Conservation (phyloP, 1,139 yeast species). For the Geotrichum fermentans region DNA sequence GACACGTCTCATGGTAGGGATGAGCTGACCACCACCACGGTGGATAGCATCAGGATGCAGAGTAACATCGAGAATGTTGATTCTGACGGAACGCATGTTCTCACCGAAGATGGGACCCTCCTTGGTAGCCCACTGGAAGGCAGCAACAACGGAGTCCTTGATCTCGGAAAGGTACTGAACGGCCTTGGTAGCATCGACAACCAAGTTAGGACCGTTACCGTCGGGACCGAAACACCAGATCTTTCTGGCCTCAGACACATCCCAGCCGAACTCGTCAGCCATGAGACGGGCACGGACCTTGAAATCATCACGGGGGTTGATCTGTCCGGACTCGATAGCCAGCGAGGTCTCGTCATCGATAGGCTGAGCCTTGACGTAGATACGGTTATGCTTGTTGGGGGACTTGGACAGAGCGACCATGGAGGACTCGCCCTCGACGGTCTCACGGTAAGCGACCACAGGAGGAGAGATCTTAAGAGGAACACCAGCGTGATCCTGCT, state of each 20-base stretch:
- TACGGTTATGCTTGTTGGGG: conserved; percentile 99
- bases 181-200: conserved; percentile 99
- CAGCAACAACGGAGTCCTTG: conserved; percentile 99
- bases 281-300: conserved; percentile 98
- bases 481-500: conserved; percentile 98
- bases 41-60: conserved; percentile 99
- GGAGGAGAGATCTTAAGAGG: conserved; percentile 98
- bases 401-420: conserved; percentile 97
- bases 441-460: conserved; percentile 98
- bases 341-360: conserved; percentile 84
- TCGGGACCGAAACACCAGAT: conserved; percentile 99
- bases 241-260: conserved; percentile 99
- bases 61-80: conserved; percentile 98
- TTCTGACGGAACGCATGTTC: conserved; percentile 90
- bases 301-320: conserved; percentile 96
- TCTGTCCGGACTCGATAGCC: conserved; percentile 90
- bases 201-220: conserved; percentile 97
- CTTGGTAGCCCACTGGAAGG: conserved; percentile 99
- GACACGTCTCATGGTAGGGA: conserved; percentile 99
- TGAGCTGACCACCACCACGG: conserved; percentile 99
- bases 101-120: conserved; percentile 99
- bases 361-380: conserved; percentile 96
- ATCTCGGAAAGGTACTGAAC: conserved; percentile 98
- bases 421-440: conserved; percentile 88
- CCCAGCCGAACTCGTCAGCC: conserved; percentile 99